Evolutionary conservation across 1,284 basidiomycete species (phyloP), one percentile per base, ranked within the genome.

Genomic region (Puccinia horiana): DNA sequence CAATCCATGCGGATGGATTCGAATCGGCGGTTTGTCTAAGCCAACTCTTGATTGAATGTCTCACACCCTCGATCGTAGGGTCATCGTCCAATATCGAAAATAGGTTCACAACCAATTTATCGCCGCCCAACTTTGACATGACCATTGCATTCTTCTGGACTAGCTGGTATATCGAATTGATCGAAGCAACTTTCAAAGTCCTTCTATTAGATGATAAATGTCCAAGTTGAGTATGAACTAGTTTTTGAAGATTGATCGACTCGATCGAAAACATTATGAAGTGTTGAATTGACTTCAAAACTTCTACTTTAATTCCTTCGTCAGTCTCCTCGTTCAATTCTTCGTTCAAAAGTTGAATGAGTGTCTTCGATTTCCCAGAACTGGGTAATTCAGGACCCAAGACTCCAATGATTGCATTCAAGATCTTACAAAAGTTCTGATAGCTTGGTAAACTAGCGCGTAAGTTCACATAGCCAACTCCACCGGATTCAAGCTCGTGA

Each of bases 1-100:
- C 95, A 83, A 99, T 97, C 97, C 97, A 99, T 0, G 95, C 96
- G 0, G 93, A 94, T 0, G 97, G 96, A 83, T 96, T 94, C 77
- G 93, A 91, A 29, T 94, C 90, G 0, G 95, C 95, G 0, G 97
- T 99, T 87, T 98, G 96, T 83, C 93, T 91, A 14, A 99, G 89
- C 97, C 97, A 99, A 84, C 92, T 94, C n/a, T 91, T 89, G 84
- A 99, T 96, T 72, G 98, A 94, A 84, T 94, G 93, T 65, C 93
- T 90, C 40, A 99, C 94, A 1, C 96, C 96, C 83, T 96, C 93
- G n/a, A 98, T 93, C 1, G 92, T 93, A 0, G 95, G 93, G 86
- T 97, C 95, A 84, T 93, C 93, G 86, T 99, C 97, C 47, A 99
- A 88, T 90, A 98, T 93, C 0, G 92, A 92, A 86, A 99, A 98